Evolutionary conservation across 805 yeast species (phyloP).

Genomic region (Wickerhamiella sergipiensis): DNA sequence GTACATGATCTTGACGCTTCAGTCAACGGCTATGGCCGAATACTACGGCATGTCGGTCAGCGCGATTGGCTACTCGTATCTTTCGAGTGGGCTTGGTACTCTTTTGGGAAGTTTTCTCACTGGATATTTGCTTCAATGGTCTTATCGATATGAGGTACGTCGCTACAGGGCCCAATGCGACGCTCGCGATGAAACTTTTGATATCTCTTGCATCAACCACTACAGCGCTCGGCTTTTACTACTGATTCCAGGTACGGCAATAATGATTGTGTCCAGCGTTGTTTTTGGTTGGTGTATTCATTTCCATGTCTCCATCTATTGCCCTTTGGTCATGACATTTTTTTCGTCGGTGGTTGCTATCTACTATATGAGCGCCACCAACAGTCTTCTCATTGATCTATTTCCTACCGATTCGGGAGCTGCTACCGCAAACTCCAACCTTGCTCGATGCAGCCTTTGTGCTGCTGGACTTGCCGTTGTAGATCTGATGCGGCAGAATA

Average conservation of each 20-base stretch:
- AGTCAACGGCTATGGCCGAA: slow-evolving; percentile 40
- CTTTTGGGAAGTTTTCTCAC: slow-evolving; percentile 43
- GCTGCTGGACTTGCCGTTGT: slow-evolving; percentile 61
- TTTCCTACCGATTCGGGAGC: slow-evolving; percentile 60
- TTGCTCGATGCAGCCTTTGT: slow-evolving; percentile 57
- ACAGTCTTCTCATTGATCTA: slow-evolving; percentile 63
- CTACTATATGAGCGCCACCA: slow-evolving; percentile 42
- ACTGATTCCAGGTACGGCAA: slow-evolving; percentile 29
- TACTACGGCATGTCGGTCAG: slow-evolving; percentile 39
- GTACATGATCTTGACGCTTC: slow-evolving; percentile 54
- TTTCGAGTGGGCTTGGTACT: slow-evolving; percentile 62
- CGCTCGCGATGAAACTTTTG: neutral
- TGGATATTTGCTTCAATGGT: slow-evolving; percentile 44
- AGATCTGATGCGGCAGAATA: slow-evolving; percentile 38
- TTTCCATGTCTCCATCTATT: slow-evolving; percentile 33
- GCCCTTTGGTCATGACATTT: slow-evolving; percentile 46
- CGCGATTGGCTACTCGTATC: slow-evolving; percentile 55
- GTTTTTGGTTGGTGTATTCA: slow-evolving; percentile 67
- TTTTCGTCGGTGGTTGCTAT: slow-evolving; percentile 46
- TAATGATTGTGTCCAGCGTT: slow-evolving; percentile 31
- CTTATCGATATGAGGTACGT: slow-evolving; percentile 27
- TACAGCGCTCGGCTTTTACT: slow-evolving; percentile 42
- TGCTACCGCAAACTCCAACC: slow-evolving; percentile 58
- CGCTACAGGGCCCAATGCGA: slow-evolving; percentile 4
- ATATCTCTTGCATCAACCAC: slow-evolving; percentile 23